Conservation (phyloP, 1,139 yeast species). For the Yamadazyma triangularis region DNA sequence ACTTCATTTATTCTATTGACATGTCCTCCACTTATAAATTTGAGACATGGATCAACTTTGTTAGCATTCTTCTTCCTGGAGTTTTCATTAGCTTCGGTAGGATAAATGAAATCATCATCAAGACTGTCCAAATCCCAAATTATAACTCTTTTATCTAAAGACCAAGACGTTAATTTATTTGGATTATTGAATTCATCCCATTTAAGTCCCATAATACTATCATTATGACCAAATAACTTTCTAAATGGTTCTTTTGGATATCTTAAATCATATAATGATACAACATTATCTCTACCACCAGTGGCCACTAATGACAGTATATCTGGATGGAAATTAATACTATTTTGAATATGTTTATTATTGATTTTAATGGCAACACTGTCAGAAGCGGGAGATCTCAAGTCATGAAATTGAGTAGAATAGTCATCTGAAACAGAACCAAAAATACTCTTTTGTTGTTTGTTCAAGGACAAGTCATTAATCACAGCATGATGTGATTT, state of each 20-base stretch:
- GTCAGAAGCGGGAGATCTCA: conserved; percentile 38
- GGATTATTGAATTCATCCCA: conserved; percentile 38
- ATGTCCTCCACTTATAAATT: conserved; percentile 58
- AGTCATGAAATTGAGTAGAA: conserved; percentile 62
- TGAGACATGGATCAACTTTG: conserved; percentile 56
- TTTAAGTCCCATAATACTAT: conserved; percentile 32
- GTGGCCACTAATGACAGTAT: conserved; percentile 44
- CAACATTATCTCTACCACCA: conserved; percentile 50
- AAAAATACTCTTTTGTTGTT: conserved; percentile 40
- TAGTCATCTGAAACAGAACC: conserved; percentile 76
- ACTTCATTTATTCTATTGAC: conserved; percentile 49
- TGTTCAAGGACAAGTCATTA: conserved; percentile 50
- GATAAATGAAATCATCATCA: conserved; percentile 41
- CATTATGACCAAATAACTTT: conserved; percentile 48
- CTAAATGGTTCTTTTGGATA: conserved; percentile 44
- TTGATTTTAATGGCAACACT: conserved; percentile 42
- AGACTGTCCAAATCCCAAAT: conserved; percentile 48
- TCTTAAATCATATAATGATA: conserved; percentile 49
- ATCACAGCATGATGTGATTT: conserved; percentile 47
- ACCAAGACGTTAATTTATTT: conserved; percentile 38
- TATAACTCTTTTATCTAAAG: conserved; percentile 46
- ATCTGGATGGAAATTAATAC: conserved; percentile 47
- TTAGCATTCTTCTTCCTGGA: conserved; percentile 18
- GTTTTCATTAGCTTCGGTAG: conserved; percentile 19
- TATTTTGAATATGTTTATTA: conserved; percentile 43